phyloP scores from a whole-genome alignment of 805 yeast species.

The Candida glaebosa region DNA sequence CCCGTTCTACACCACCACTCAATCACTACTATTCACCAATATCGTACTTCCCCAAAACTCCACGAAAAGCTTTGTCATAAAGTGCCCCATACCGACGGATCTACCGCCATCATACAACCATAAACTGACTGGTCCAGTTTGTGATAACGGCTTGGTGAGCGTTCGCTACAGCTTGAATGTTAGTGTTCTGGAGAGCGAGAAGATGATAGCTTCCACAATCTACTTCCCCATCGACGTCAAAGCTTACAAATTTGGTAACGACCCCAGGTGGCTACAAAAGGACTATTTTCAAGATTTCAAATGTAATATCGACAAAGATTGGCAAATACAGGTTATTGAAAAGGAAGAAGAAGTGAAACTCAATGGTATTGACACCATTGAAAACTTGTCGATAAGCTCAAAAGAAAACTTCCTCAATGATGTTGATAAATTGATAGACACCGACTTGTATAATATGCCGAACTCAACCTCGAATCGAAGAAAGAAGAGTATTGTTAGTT shows the following conservation, averaged over 20 bases:
- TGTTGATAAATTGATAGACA: constrained; percentile 27
- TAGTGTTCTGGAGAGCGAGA: constrained; percentile 23
- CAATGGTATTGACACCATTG: constrained; percentile 1
- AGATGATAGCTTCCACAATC: constrained; percentile 17
- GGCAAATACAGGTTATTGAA: constrained; percentile 20
- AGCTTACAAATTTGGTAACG: constrained; percentile 22
- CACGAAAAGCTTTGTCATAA: constrained; percentile 18
- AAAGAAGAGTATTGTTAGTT: constrained; percentile 22
- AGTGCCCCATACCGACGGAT: constrained; percentile 18
- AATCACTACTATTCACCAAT: constrained; percentile 35
- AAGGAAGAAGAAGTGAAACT: constrained; percentile 1
- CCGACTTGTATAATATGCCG: constrained; percentile 32
- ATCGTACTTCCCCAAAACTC: constrained; percentile 17
- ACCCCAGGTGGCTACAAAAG: constrained; percentile 26
- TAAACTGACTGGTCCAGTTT: constrained; percentile 35
- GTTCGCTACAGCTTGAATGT: constrained; percentile 34
- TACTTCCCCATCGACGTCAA: constrained; percentile 34
- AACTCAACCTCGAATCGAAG: constrained; percentile 30
- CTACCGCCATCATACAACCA: constrained; percentile 42
- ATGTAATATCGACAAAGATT: constrained; percentile 22
- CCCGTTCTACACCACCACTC: constrained; percentile 41
- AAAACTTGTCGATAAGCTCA: constrained; percentile 5
- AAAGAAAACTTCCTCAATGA: constrained; percentile 26
- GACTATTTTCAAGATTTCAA: constrained; percentile 23
- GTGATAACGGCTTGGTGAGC: constrained; percentile 38